Evolutionary conservation across 371 early-diverging fungal genomes (phyloP).

Genomic region (Catenaria anguillulae): DNA sequence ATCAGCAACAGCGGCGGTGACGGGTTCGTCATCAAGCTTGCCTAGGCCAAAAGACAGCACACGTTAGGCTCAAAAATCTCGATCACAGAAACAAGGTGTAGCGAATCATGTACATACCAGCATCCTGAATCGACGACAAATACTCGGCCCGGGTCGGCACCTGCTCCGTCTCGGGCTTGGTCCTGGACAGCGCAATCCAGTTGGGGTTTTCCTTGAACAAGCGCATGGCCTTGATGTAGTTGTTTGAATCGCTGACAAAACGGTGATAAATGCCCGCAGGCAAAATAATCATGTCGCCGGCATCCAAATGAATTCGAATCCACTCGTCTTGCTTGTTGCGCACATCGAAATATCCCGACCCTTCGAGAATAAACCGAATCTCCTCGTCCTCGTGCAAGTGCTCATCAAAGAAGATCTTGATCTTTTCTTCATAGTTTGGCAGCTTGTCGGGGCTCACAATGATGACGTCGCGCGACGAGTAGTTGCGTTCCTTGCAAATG

Average conservation of each 20-base stretch:
- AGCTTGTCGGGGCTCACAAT: slow-evolving; percentile 58
- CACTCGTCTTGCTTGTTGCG: slow-evolving; percentile 61
- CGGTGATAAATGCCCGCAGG: slow-evolving; percentile 94
- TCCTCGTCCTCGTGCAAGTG: slow-evolving; percentile 96
- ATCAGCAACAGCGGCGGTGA: no score
- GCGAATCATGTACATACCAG: neutral
- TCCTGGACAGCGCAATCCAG: slow-evolving; percentile 44
- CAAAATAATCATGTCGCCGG: slow-evolving; percentile 75
- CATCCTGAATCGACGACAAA: neutral
- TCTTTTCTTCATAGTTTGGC: slow-evolving; percentile 70
- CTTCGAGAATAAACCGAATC: slow-evolving; percentile 78
- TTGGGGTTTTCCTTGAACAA: slow-evolving; percentile 87
- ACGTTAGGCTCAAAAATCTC: no score
- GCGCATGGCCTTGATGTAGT: slow-evolving; percentile 80
- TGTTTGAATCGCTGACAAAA: slow-evolving; percentile 69
- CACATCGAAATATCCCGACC: slow-evolving; percentile 80
- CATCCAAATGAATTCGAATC: slow-evolving; percentile 67
- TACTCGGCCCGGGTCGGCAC: slow-evolving; percentile 1
- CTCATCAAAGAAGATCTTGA: slow-evolving; percentile 85
- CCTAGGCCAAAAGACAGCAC: no score
- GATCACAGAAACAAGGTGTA: no score
- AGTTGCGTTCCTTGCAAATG: slow-evolving; percentile 54
- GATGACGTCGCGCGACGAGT: slow-evolving; percentile 80
- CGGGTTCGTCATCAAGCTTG: no score
- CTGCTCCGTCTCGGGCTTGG: neutral